Conservation (phyloP, 2,329 filamentous ascomycete genomes). For the Cladosporium sp. region DNA sequence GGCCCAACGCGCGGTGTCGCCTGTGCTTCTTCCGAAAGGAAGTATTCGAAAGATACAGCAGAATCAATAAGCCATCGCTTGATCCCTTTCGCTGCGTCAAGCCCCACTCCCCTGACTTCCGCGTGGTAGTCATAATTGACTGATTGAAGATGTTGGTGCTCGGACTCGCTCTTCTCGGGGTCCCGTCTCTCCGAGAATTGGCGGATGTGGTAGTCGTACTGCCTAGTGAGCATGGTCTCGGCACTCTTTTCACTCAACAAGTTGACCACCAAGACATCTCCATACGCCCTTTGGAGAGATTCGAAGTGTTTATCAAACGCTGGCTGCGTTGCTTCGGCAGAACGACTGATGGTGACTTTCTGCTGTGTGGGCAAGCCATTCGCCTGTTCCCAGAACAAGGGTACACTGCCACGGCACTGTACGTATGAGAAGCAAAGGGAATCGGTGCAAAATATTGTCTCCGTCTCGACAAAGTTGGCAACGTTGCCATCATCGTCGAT, state of each 20-base stretch:
- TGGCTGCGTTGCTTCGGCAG: slow-evolving; percentile 85
- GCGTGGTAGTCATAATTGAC: slow-evolving; percentile 98
- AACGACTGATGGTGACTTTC: slow-evolving; percentile 89
- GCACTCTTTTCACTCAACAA: slow-evolving; percentile 88
- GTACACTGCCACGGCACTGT: slow-evolving; percentile 89
- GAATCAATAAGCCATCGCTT: slow-evolving; percentile 75
- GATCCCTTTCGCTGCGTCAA: slow-evolving; percentile 87
- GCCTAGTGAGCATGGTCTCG: slow-evolving; percentile 78
- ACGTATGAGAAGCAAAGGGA: slow-evolving; percentile 86
- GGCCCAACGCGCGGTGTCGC: slow-evolving; percentile 47
- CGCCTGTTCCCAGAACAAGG: slow-evolving; percentile 95
- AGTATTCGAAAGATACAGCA: slow-evolving; percentile 89
- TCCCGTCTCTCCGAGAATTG: slow-evolving; percentile 65
- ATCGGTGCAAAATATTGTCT: slow-evolving; percentile 85
- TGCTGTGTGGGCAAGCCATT: slow-evolving; percentile 89
- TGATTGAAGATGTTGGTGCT: slow-evolving; percentile 73
- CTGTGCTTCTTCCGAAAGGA: slow-evolving; percentile 72
- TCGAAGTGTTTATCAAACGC: slow-evolving; percentile 96
- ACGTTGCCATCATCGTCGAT: slow-evolving; percentile 98
- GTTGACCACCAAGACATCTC: slow-evolving; percentile 89
- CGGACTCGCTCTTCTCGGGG: slow-evolving; percentile 44
- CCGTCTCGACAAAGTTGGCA: slow-evolving; percentile 98
- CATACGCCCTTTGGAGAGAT: slow-evolving; percentile 81
- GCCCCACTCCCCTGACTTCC: slow-evolving; percentile 86
- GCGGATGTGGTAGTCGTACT: slow-evolving; percentile 76